Base-by-base conservation (phyloP, 805 yeast genomes). In the Wickerhamiella siamensis region DNA sequence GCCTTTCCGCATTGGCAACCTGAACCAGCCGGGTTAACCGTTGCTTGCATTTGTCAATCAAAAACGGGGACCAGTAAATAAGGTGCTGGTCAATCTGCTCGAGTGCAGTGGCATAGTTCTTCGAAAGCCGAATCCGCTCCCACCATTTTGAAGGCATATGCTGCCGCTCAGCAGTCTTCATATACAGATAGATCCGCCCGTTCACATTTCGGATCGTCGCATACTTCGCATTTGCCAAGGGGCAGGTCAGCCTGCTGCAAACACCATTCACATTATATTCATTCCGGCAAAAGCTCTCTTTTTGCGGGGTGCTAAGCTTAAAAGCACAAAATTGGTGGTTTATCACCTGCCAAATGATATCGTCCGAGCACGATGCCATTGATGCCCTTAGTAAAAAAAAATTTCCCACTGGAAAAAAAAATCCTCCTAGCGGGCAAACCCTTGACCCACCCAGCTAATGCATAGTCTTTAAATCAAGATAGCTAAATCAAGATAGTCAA, bases 121-220 rank as follows among this genome's bases (percentile, higher is more conserved):
- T 86, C 37, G 91, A 81, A 46, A 91, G 70, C 61, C 79, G 81
- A 57, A 91, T 80, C 55, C 96, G 74, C 64, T 91, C 96, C 99
- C 99, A 91, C 59, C 83, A 66, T 54, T 81, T 80, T 35, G 82
- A 75, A 12, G 99, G 99, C 48, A 86, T 82, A 59, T 91, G 97
- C 17, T 94, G 93, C 64, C 99, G 77, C 66, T 91, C 99, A 1
- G 93, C 94, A 1, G 97, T 91, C 61, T 91, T 91, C 84, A 91
- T 91, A 64, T 91, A 91, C 4, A 61, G 47, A 36, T 57, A 60
- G 31, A 59, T 51, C 38, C 55, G 47, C 22, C 65, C 65, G 38
- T 60, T 56, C 17, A 61, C 54, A 43, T 42, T 49, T 32, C 62
- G 51, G 16, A 61, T 63, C 1, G 65, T 59, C 24, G 65, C 63